A percentile compares a stretch with the other conserved stretches of the same genome.
phyloP scores from a whole-genome alignment of 176 grass and related monocot genomes.

The Oropetium thomaeum region DNA sequence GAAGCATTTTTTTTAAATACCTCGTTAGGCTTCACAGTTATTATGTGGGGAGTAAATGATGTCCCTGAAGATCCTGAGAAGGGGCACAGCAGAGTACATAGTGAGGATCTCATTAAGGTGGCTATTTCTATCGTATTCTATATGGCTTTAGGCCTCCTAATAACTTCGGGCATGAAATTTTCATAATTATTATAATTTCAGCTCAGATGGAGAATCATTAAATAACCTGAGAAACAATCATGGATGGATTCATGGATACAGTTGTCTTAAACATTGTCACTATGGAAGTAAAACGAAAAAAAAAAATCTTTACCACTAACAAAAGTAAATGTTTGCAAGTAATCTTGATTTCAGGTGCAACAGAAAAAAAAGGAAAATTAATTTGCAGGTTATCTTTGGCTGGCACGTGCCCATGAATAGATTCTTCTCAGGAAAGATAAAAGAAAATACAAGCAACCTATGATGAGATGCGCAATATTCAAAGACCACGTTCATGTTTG shows the following conservation, averaged over 20 bases:
- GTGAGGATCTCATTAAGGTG: neutral
- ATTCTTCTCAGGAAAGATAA: neutral
- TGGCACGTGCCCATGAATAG: neutral
- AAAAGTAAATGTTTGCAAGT: neutral
- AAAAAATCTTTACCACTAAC: neutral
- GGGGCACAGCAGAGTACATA: neutral
- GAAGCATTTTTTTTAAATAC: constrained; percentile 42
- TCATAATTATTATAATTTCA: neutral
- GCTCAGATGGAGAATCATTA: neutral
- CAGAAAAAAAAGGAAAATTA: neutral
- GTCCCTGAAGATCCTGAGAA: constrained; percentile 75
- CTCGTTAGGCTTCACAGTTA: constrained; percentile 94
- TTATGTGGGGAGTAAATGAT: constrained; percentile 98
- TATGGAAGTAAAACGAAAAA: too few species aligned
- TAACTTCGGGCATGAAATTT: neutral
- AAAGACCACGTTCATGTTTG: constrained; percentile 22
- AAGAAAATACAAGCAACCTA: neutral
- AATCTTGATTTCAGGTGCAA: neutral
- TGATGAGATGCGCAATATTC: constrained; percentile 3
- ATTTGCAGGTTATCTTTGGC: neutral
- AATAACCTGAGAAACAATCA: neutral
- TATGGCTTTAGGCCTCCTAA: neutral
- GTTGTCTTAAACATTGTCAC: neutral
- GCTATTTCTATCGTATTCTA: neutral
- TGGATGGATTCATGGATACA: too few species aligned